Percentiles rank a stretch among this genome's conserved stretches.
These are phyloP conservation scores for Diphasiastrum complanatum DNA, from an alignment of 83 land plant genomes.

Conservation along the genomic window DNA sequence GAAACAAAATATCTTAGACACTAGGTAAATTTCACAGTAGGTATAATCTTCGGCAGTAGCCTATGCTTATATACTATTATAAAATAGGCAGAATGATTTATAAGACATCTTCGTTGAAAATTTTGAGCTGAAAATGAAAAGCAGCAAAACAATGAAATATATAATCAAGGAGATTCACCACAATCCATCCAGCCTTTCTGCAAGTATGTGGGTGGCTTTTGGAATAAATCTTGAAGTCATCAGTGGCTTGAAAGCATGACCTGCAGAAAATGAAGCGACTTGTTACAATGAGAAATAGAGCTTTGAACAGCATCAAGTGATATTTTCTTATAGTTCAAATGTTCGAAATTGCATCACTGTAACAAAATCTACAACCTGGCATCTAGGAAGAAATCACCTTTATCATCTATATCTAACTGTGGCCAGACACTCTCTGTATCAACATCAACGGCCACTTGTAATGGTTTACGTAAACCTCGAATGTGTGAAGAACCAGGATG, in stretches of 20 bases:
- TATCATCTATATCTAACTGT: slow-evolving; percentile 58
- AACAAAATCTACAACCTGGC: neutral
- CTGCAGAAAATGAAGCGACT: slow-evolving; percentile 29
- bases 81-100: neutral
- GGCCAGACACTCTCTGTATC: slow-evolving; percentile 42
- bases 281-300: neutral
- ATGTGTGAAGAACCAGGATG: slow-evolving; percentile 52
- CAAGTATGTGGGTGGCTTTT: slow-evolving; percentile 50
- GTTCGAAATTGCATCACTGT: neutral
- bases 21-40: neutral
- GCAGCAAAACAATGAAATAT: neutral
- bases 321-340: neutral
- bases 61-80: neutral
- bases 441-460: slow-evolving; percentile 68
- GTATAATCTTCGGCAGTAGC: neutral
- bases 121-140: no score
- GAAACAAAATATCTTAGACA: neutral
- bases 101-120: no score
- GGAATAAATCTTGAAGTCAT: slow-evolving; percentile 65
- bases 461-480: slow-evolving; percentile 57
- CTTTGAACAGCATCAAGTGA: neutral
- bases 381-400: slow-evolving; percentile 44
- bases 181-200: slow-evolving; percentile 71
- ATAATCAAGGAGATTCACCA: slow-evolving; percentile 40
- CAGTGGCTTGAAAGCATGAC: slow-evolving; percentile 81